These are phyloP conservation scores for Oropetium thomaeum DNA, from an alignment of 176 grass and related monocot species.

Conservation along the genomic window DNA sequence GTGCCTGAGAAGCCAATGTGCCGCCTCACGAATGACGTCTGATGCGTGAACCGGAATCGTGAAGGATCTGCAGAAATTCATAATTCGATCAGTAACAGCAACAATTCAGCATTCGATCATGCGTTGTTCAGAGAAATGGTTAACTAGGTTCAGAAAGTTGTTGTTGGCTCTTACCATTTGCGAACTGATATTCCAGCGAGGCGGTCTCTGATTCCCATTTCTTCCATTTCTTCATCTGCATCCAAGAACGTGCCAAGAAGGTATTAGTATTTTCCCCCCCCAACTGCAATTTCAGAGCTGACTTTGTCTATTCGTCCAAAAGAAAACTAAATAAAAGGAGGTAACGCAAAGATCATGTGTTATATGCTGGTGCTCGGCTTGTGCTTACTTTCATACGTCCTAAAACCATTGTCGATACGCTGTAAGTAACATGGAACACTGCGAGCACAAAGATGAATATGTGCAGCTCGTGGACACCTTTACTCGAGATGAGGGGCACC, in stretches of 20 bases:
- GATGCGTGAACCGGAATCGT: constrained; percentile 71
- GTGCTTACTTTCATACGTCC: constrained; percentile 64
- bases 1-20: constrained; percentile 55
- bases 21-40: constrained; percentile 73
- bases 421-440: constrained; percentile 74
- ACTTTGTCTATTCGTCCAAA: too few relatives aligned
- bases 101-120: not conserved
- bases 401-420: constrained; percentile 70
- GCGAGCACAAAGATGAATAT: constrained; percentile 93
- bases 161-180: constrained; percentile 45
- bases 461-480: constrained; percentile 68
- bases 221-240: constrained; percentile 87
- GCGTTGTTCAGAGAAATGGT: not conserved
- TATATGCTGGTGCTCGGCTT: not conserved
- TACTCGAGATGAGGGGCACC: constrained; percentile 60
- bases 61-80: constrained; percentile 56
- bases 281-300: not conserved
- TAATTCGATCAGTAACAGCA: not conserved
- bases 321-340: too few relatives aligned
- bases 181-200: constrained; percentile 72
- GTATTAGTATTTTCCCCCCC: not conserved
- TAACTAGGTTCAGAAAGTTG: not conserved
- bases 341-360: too few relatives aligned
- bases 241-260: not conserved
- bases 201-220: constrained; percentile 75